Evolutionary conservation across 2,329 filamentous ascomycete genomes (phyloP), one percentile per base, ranked within the genome.

Genomic region (Conoideocrella luteorostrata): DNA sequence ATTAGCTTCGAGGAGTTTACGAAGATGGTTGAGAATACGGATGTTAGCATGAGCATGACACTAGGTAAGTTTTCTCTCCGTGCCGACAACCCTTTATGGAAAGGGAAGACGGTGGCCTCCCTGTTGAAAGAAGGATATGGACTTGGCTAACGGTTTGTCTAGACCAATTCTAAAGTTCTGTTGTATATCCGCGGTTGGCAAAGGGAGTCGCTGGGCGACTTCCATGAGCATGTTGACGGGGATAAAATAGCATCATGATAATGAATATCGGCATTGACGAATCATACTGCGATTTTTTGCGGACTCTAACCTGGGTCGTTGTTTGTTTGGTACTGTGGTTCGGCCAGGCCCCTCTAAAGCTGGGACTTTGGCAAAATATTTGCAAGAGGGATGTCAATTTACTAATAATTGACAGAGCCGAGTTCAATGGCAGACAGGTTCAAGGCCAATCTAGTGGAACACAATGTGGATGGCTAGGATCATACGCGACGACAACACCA

Each of bases 1-100:
- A 97, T 98, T 66, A 95, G 88, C 73, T 98, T 98, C 59, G 89
- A 97, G 69, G 93, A 98, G 75, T 98, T 98, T 64, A 91, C 83
- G 49, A 88, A 93, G 72, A 97, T 98, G 91, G 93, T 98, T 41
- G 91, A 96, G 77, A 95, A 86, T 64, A 97, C 91, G 45, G 81
- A 85, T 58, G 76, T 85, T 54, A 83, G 78, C 70, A 82, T 83
- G 76, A 84, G 79, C 69, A 84, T 85, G 80, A 85, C 81, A 55
- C 69, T 85, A 59, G 80, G 81, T 82, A 60, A 66, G 74, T 73
- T 18, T 15, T n/a, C 5, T 28, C 18, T 33, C 18, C 9, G 4
- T 33, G 30, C 5, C 30, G 18, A 17, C n/a, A 33, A 17, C 17
- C 15, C 6, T 7, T 39, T 20, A 35, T 11, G 9, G 11, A 22